These are phyloP conservation scores for Clarireedia sp. DNA, from an alignment of 2,329 filamentous ascomycete genomes.

Conservation along the genomic window DNA sequence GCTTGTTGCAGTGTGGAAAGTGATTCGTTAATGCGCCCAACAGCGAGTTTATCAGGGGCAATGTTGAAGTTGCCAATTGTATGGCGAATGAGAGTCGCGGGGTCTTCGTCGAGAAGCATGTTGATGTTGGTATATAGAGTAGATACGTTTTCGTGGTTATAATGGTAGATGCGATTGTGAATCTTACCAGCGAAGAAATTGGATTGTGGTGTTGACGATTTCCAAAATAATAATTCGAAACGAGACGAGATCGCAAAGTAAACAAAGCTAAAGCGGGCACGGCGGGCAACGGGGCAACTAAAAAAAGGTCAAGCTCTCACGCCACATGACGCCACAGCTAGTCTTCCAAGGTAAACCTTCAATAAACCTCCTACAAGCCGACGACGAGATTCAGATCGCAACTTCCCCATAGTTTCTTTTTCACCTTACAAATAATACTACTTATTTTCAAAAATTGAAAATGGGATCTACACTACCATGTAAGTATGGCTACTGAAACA, in stretches of 20 bases:
- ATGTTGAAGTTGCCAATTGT: conserved; percentile 96
- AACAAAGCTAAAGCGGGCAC: conserved; percentile 6
- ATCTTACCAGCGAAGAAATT: background rate
- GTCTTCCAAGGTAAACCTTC: conserved; percentile 6
- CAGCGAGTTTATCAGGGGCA: conserved; percentile 73
- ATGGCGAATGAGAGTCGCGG: conserved; percentile 79
- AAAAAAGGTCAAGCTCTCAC: background rate
- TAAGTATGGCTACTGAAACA: conserved; percentile 25
- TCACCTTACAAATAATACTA: conserved; percentile 1
- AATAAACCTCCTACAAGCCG: conserved; percentile 2
- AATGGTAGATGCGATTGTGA: background rate
- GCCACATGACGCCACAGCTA: conserved; percentile 13
- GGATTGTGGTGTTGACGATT: background rate
- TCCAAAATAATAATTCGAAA: background rate
- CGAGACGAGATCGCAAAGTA: background rate
- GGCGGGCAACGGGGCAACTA: conserved; percentile 1
- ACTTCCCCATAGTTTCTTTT: conserved; percentile 8
- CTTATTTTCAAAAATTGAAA: conserved; percentile 7
- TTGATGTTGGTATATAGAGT: conserved; percentile 31
- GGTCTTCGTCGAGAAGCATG: conserved; percentile 94
- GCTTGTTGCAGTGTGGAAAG: conserved; percentile 76
- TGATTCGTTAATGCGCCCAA: conserved; percentile 77
- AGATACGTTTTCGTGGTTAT: background rate
- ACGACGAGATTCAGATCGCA: conserved; percentile 12
- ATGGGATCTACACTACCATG: conserved; percentile 31